These are phyloP conservation scores for Cryomyces minteri DNA, from an alignment of 495 filamentous ascomycete species.

Conservation along the genomic window DNA sequence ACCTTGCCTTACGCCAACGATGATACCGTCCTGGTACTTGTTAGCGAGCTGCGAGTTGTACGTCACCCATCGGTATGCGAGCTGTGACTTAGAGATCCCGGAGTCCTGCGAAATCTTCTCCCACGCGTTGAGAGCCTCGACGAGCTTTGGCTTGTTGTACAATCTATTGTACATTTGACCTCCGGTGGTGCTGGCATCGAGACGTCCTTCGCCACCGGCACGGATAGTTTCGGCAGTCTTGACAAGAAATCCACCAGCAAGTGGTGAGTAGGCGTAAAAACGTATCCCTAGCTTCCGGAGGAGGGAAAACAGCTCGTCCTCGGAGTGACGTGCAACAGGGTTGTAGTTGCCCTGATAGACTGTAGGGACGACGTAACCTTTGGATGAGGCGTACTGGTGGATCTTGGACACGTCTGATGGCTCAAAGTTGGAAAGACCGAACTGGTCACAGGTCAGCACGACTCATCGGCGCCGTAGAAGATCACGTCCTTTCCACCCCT, in stretches of 20 bases:
- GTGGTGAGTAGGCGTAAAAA: slow-evolving; percentile 22
- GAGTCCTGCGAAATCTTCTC: slow-evolving; percentile 19
- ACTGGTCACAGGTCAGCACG: too few species aligned
- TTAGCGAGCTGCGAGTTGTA: slow-evolving; percentile 30
- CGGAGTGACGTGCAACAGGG: slow-evolving; percentile 22
- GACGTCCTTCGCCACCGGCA: slow-evolving; percentile 22
- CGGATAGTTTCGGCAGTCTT: slow-evolving; percentile 19
- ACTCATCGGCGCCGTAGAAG: too few species aligned
- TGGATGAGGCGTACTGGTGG: slow-evolving; percentile 21
- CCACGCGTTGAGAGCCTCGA: slow-evolving; percentile 29
- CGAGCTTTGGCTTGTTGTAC: slow-evolving; percentile 20
- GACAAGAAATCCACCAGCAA: slow-evolving; percentile 19
- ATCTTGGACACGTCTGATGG: slow-evolving; percentile 25
- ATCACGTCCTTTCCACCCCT: too few species aligned
- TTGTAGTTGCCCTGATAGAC: slow-evolving; percentile 37
- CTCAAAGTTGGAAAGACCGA: slow-evolving; percentile 31
- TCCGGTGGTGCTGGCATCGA: slow-evolving; percentile 11
- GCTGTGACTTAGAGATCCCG: slow-evolving; percentile 13
- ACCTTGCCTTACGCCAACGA: slow-evolving; percentile 26
- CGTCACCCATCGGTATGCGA: slow-evolving; percentile 37
- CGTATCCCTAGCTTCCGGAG: slow-evolving; percentile 16
- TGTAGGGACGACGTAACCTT: slow-evolving; percentile 25
- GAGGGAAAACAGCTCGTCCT: slow-evolving; percentile 20
- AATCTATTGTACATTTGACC: slow-evolving; percentile 24
- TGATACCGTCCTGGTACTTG: slow-evolving; percentile 31